Base-by-base conservation (phyloP, 1,284 basidiomycete genomes). In the Tylopilus orsonianus region DNA sequence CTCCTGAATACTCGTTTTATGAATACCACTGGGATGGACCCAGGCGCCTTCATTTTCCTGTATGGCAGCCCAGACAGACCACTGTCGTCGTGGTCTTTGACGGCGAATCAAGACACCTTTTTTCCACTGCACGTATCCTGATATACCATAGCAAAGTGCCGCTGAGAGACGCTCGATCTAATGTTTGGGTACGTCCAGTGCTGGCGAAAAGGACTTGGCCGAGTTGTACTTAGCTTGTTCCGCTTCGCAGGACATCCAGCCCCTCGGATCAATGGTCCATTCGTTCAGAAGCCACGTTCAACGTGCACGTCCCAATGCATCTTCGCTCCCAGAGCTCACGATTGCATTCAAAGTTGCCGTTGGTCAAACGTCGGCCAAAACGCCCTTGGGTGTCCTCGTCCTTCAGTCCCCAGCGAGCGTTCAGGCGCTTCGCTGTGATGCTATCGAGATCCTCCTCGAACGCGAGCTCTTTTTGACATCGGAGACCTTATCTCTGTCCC, bases 21-120 rank as follows among this genome's bases (percentile, higher is more conserved):
- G 61, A 64, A 18, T 51, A 57, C 29, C 46, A 64, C 35, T 60
- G 56, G 61, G 59, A 64, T 9, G 61, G 59, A 18, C 61, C 61
- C 2, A 62, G 46, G 32, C 59, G 59, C 13, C 14, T 30, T 13
- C 54, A 58, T 13, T 36, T 62, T 39, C 61, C 61, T 8, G 54
- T 60, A 13, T 62, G 51, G 57, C 57, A 64, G 20, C 59, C 61
- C n/a, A 55, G 61, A 22, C 49, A 58, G 44, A 62, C 61, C 13
- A 60, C 59, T 10, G 46, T 64, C 13, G 36, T 44, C 36, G 56
- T 60, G 2, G 56, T 60, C 30, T 57, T 60, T 29, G 59, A 64
- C 19, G 48, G 56, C 22, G 41, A 43, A 39, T 60, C 59, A 8
- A 57, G 54, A 13, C 54, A 43, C 40, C 46, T 59, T 29, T 64